Conservation (phyloP, 768 basidiomycete species). For the Paxillus ammoniavirescens region DNA sequence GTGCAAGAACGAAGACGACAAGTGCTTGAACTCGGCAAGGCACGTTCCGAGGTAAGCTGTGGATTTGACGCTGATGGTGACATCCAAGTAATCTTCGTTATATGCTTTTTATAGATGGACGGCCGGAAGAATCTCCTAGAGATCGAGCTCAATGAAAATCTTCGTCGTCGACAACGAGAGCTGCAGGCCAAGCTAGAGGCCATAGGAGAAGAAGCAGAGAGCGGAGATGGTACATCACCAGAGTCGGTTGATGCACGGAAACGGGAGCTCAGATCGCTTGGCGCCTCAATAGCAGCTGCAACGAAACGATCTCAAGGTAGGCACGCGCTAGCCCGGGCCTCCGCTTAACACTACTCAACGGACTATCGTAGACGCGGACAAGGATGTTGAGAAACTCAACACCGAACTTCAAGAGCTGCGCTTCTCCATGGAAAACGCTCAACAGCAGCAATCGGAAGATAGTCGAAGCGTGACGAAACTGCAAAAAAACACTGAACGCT, state of each 20-base stretch:
- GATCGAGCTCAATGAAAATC: slow-evolving; percentile 89
- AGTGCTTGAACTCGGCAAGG: slow-evolving; percentile 64
- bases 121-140: slow-evolving; percentile 78
- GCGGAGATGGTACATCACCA: slow-evolving; percentile 52
- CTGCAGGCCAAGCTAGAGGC: slow-evolving; percentile 72
- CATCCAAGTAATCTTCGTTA: neutral
- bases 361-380: slow-evolving; percentile 57
- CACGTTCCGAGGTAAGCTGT: slow-evolving; percentile 63
- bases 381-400: slow-evolving; percentile 61
- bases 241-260: slow-evolving; percentile 68
- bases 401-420: slow-evolving; percentile 67
- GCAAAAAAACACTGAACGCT: slow-evolving; percentile 94
- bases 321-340: neutral
- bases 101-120: slow-evolving; percentile 41
- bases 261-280: slow-evolving; percentile 68
- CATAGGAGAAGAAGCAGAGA: slow-evolving; percentile 60
- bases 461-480: slow-evolving; percentile 82
- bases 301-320: slow-evolving; percentile 62
- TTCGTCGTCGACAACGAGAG: slow-evolving; percentile 79
- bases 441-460: slow-evolving; percentile 85
- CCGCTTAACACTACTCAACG: neutral
- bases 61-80: neutral
- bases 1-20: slow-evolving; percentile 72
- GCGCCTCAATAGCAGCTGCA: slow-evolving; percentile 62
- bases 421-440: slow-evolving; percentile 65